Base-by-base conservation (phyloP, 306 rosid species). In the Prunus campanulata region DNA sequence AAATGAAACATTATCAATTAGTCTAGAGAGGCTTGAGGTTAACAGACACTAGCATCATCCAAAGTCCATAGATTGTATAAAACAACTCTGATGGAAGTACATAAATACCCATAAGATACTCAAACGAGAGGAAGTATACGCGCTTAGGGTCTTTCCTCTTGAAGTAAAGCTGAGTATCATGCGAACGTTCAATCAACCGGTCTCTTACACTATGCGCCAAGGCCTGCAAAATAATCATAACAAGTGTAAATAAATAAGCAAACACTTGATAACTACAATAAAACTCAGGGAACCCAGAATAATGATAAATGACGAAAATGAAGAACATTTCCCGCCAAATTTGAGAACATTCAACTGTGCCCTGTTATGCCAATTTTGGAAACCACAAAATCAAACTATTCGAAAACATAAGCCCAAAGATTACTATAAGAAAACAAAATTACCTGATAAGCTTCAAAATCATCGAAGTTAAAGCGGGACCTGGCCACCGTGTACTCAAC, bases 381-480 rank as follows among this genome's bases (percentile, higher is more conserved):
- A 47, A 16, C 30, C 35, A 20, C 9, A 11, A 52, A 20, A 39
- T 8, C 19, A 39, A 74, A 16, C 25, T 16, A n/a, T 2, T 19
- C 29, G 2, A 24, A 44, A 16, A 19, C 0, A 14, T 16, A 13
- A 68, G 14, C 35, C 59, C 18, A 15, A 15, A 20, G 24, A 68
- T 46, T 3, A 39, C 15, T 6, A 18, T 3, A 16, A 65, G 25
- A 15, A 35, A 20, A 35, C 14, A 15, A 7, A 4, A 60, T 50
- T 35, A 90, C 95, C 92, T 90, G 95, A 74, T 88, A 90, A 18
- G 95, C 95, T 83, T 90, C 95, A 35, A 84, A 90, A 85, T 90
- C 95, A 27, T 90, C 95, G 69, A 90, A 90, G 72, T 78, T 90
- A 44, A 86, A 90, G 51, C 95, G 88, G 8, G 95, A 90, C 71